These are phyloP conservation scores for Delitschia confertaspora DNA, from an alignment of 495 filamentous ascomycete genomes.

Conservation along the genomic window DNA sequence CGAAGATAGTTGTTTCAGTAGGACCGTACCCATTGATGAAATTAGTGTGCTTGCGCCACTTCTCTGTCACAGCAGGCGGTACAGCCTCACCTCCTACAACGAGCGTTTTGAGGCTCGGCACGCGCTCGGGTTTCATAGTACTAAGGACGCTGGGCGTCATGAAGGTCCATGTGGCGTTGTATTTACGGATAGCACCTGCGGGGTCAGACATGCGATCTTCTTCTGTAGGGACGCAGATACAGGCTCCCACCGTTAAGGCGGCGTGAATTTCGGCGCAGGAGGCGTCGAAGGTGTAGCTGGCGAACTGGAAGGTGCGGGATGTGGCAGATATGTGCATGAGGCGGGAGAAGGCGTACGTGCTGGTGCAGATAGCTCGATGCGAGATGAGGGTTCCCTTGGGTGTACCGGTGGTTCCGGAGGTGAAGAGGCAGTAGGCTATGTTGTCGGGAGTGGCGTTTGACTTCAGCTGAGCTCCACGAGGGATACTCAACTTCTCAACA, in stretches of 20 bases:
- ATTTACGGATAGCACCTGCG: slow-evolving; percentile 20
- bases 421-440: slow-evolving; percentile 23
- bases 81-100: slow-evolving; percentile 16
- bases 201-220: slow-evolving; percentile 30
- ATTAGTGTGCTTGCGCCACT: slow-evolving; percentile 3
- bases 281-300: slow-evolving; percentile 26
- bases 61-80: slow-evolving; percentile 4
- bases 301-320: slow-evolving; percentile 21
- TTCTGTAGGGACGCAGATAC: slow-evolving; percentile 37
- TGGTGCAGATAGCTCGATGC: slow-evolving; percentile 20
- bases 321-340: slow-evolving; percentile 9
- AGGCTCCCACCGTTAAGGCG: slow-evolving; percentile 31
- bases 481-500: slow-evolving; percentile 2
- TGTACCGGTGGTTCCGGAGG: slow-evolving; percentile 24
- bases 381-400: slow-evolving; percentile 24
- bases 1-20: slow-evolving; percentile 14
- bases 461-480: slow-evolving; percentile 6
- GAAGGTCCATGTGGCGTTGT: slow-evolving; percentile 25
- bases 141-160: slow-evolving; percentile 23
- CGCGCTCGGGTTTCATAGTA: slow-evolving; percentile 15
- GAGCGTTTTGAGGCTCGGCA: slow-evolving; percentile 19
- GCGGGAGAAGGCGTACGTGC: slow-evolving; percentile 5
- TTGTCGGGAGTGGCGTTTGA: slow-evolving; percentile 16
- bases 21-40: slow-evolving; percentile 14
- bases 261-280: slow-evolving; percentile 17